Evolutionary conservation across 495 filamentous ascomycete species (phyloP), one percentile per base, ranked within the genome.

Genomic region (Geopyxis carbonaria): DNA sequence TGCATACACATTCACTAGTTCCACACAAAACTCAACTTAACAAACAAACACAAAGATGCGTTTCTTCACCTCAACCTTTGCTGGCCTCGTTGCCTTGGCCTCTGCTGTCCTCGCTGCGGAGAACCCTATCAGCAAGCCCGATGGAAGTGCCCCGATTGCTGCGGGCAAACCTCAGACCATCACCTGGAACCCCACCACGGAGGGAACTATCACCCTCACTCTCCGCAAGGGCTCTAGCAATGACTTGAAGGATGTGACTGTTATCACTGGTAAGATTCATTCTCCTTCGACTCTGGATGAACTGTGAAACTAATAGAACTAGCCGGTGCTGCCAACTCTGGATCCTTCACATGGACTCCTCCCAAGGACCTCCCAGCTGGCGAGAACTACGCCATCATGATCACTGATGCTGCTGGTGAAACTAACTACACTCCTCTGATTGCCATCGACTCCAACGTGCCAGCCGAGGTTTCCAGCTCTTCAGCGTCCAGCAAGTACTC

Each of bases 71-170:
- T 50, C 62, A 42, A 50, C 65, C 43, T 31, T 70, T 38, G 46
- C 61, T 16, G 61, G 63, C 52, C 53, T 76, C 40, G 63, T 60
- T 29, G 62, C 64, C 49, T 27, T 72, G 31, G 65, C 64, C 22
- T 47, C 61, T 33, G 66, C 72, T 8, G 47, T 43, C 56, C 60
- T 65, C 60, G 67, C 61, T 40, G 36, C 43, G 13, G 41, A 47
- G 38, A 78, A 80, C 51, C 59, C 75, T 29, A 70, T 78, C 56
- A 40, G 37, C 45, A 48, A 46, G 8, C 75, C 75, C 18, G 59
- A 62, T 45, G 56, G 69, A 42, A 58, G 61, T 46, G 54, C 64
- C 53, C 45, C 57, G 31, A 70, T 78, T 15, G 62, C 64, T 3
- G 70, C 59, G 39, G 72, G 75, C 43, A 50, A 61, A 45, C 45